phyloP scores from a whole-genome alignment of 805 yeast genomes.

The Candida berthetii region DNA sequence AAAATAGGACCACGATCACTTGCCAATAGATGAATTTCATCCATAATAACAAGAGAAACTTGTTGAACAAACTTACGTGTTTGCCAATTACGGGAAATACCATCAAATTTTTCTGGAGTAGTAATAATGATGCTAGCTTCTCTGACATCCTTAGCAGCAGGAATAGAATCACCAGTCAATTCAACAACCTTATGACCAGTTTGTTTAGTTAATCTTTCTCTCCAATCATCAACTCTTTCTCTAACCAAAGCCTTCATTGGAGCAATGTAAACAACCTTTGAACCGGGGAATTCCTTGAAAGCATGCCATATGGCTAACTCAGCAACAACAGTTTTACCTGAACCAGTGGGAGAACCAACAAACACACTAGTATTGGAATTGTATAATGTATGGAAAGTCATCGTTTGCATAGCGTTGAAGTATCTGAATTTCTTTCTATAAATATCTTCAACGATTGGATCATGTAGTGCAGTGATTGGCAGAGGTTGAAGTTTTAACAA shows the following conservation, averaged over 20 bases:
- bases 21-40: slow-evolving; percentile 93
- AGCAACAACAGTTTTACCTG: slow-evolving; percentile 96
- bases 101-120: slow-evolving; percentile 97
- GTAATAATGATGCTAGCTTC: slow-evolving; percentile 86
- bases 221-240: slow-evolving; percentile 90
- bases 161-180: slow-evolving; percentile 92
- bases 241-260: slow-evolving; percentile 94
- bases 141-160: slow-evolving; percentile 71
- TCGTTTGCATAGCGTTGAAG: slow-evolving; percentile 98
- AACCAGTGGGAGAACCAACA: slow-evolving; percentile 98
- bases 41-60: slow-evolving; percentile 82
- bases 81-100: slow-evolving; percentile 86
- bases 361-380: slow-evolving; percentile 74
- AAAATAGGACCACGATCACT: slow-evolving; percentile 98
- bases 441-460: slow-evolving; percentile 58
- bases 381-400: slow-evolving; percentile 88
- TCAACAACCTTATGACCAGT: slow-evolving; percentile 86
- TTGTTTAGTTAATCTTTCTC: slow-evolving; percentile 69
- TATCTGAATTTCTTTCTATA: slow-evolving; percentile 67
- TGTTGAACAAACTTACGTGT: slow-evolving; percentile 85
- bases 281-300: slow-evolving; percentile 75
- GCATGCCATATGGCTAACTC: slow-evolving; percentile 98
- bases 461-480: slow-evolving; percentile 74
- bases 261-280: slow-evolving; percentile 88
- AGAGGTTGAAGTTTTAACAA: slow-evolving; percentile 78